Evolutionary conservation across 2,329 filamentous ascomycete genomes (phyloP).

Genomic region (Fusarium ramigenum): DNA sequence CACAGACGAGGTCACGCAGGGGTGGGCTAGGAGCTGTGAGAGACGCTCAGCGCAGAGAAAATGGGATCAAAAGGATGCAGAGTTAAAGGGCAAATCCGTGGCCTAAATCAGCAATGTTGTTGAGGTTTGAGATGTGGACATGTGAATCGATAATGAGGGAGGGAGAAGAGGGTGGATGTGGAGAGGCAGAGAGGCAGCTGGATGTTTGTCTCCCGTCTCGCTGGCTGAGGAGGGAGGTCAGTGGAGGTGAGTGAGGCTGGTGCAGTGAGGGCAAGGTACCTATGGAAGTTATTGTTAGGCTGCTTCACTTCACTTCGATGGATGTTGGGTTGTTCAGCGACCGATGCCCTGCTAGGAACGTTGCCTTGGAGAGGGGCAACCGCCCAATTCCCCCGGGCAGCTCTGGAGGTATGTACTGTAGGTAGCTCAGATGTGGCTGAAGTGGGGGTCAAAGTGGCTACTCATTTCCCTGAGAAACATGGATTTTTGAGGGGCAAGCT

Average conservation of each 20-base stretch:
- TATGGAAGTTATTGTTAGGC: not conserved
- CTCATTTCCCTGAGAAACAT: conserved; percentile 25
- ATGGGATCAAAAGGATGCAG: conserved; percentile 21
- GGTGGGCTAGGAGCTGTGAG: conserved; percentile 3
- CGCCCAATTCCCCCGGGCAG: not conserved
- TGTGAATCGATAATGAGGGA: conserved; percentile 44
- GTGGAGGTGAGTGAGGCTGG: conserved; percentile 15
- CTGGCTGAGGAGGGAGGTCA: not conserved
- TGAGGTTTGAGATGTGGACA: conserved; percentile 28
- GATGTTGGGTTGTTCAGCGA: conserved; percentile 10
- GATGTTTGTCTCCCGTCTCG: conserved; percentile 28
- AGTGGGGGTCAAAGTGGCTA: conserved; percentile 28
- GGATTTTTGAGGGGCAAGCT: conserved; percentile 15
- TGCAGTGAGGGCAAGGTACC: not conserved
- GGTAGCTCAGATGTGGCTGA: conserved; percentile 26
- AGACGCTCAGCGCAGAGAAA: conserved; percentile 28
- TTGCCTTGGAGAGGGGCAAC: conserved; percentile 19
- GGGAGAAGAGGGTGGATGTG: conserved; percentile 33
- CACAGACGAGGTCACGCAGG: conserved; percentile 15
- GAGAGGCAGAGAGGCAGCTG: conserved; percentile 37
- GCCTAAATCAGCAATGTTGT: conserved; percentile 31
- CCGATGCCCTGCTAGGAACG: conserved; percentile 12
- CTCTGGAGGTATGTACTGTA: not conserved
- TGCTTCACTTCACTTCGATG: not conserved
- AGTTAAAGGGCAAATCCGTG: conserved; percentile 26